Conservation (phyloP, 768 basidiomycete genomes). For the Astraeus odoratus region DNA sequence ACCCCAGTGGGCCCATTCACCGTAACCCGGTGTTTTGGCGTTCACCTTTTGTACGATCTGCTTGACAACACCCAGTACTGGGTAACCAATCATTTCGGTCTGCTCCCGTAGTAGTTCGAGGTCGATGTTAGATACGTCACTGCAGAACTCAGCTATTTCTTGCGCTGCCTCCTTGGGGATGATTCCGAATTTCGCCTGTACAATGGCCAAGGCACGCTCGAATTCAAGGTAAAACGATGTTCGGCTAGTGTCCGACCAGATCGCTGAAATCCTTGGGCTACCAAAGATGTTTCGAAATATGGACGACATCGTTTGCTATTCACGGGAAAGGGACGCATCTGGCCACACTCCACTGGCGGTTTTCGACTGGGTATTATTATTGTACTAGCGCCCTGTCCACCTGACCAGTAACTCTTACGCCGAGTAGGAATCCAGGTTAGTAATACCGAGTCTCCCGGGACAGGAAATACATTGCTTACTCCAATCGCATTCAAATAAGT, state of each 20-base stretch:
- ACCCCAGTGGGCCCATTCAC: constrained; percentile 44
- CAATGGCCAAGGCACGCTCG: constrained; percentile 30
- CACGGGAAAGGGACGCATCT: too few species aligned
- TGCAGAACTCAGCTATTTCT: constrained; percentile 30
- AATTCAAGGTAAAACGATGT: constrained; percentile 20
- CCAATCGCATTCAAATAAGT: too few species aligned
- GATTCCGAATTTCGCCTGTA: constrained; percentile 32
- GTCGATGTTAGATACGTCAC: constrained; percentile 29
- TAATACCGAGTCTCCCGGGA: too few species aligned
- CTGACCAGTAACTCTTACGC: too few species aligned
- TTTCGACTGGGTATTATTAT: too few species aligned
- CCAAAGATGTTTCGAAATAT: constrained; percentile 38
- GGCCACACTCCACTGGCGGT: too few species aligned
- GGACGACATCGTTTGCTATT: too few species aligned
- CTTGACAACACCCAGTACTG: constrained; percentile 37
- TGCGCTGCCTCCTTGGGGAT: constrained; percentile 34
- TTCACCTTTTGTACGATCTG: constrained; percentile 37
- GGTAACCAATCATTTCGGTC: constrained; percentile 39
- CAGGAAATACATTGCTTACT: too few species aligned
- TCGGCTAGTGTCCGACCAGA: constrained; percentile 35
- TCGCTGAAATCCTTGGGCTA: constrained; percentile 27
- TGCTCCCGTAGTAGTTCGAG: constrained; percentile 32
- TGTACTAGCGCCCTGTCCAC: too few species aligned
- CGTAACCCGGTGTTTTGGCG: constrained; percentile 25
- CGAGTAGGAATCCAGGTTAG: too few species aligned